Conservation (phyloP, 805 yeast genomes). For the Pichia ethanolica region DNA sequence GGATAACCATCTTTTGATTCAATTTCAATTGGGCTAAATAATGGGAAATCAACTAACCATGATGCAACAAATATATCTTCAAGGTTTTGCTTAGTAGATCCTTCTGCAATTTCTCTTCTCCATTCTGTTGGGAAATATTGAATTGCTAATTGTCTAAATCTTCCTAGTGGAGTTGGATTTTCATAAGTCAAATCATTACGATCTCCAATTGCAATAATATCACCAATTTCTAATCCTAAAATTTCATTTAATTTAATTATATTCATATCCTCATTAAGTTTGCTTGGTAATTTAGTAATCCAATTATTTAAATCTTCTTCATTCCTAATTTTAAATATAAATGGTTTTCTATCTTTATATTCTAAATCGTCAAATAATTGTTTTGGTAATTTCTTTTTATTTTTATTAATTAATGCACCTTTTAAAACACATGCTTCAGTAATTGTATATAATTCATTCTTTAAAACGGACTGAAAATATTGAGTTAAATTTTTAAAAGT, state of each 20-base stretch:
- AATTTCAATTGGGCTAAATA: constrained; percentile 69
- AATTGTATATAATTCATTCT: constrained; percentile 47
- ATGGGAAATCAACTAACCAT: constrained; percentile 92
- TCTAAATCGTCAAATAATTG: constrained; percentile 30
- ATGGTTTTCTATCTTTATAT: constrained; percentile 54
- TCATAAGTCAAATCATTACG: constrained; percentile 67
- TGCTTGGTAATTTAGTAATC: constrained; percentile 28
- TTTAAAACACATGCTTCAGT: constrained; percentile 67
- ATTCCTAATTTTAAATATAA: constrained; percentile 41
- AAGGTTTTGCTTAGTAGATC: constrained; percentile 12
- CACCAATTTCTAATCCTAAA: constrained; percentile 53
- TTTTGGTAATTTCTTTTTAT: constrained; percentile 11
- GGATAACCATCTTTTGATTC: constrained; percentile 42
- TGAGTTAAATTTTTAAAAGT: constrained; percentile 42
- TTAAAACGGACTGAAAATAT: constrained; percentile 28
- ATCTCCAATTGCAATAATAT: constrained; percentile 71
- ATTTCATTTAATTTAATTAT: constrained; percentile 20
- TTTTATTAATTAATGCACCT: constrained; percentile 39
- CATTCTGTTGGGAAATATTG: constrained; percentile 43
- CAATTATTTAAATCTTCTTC: constrained; percentile 36
- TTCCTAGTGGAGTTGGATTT: constrained; percentile 92
- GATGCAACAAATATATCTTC: constrained; percentile 47
- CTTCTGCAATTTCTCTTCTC: constrained; percentile 32
- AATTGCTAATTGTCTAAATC: constrained; percentile 69
- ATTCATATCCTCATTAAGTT: constrained; percentile 2